Base-by-base conservation (phyloP, 768 basidiomycete genomes). In the Kwoniella mangroviensis region DNA sequence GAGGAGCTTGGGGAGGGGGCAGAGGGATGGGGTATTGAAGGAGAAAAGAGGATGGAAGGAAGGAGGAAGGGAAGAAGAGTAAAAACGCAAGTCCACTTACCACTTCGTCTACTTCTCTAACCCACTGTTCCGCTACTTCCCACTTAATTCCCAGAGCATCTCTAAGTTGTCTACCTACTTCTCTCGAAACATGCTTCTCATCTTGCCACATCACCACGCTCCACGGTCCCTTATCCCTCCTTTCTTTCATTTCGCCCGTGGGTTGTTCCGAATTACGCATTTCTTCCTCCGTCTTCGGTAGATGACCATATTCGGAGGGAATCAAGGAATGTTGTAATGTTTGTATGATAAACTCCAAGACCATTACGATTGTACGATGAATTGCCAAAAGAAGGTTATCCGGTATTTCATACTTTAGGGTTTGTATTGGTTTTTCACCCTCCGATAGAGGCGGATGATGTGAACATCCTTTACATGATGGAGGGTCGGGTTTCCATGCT, bases 181-280 rank as follows among this genome's bases (percentile, higher is more conserved):
- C 94, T 61, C 91, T 90, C 76, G 90, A 91, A 0, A 93, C 94
- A 83, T 98, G 97, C 75, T 95, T 96, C 83, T 99, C 97, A 82
- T 97, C 95, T 84, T 95, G 94, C 94, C 94, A 98, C 4, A 98
- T 84, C 28, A 96, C 86, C 67, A 98, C 75, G 11, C 72, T 65
- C 76, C 78, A 81, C 6, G 76, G 74, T 24, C 75, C 76, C 26
- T 56, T 67, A 26, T 69, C 65, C 57, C 75, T 59, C n/a, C 34
- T 34, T 11, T 70, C 66, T 15, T 45, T 73, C 6, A 66, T 45
- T 42, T 75, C 74, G 17, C 52, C 73, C 4, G 72, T 76, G 13
- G 24, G 22, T 13, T 9, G 21, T 24, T 71, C 70, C n/a, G 42
- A 19, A 1, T 67, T 34, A 12, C 22, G 53, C 76, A 81, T 68